A percentile compares a stretch with the other conserved stretches of the same genome.
Conservation (phyloP, 257 asterid genomes). For the Penstemon barbatus region DNA sequence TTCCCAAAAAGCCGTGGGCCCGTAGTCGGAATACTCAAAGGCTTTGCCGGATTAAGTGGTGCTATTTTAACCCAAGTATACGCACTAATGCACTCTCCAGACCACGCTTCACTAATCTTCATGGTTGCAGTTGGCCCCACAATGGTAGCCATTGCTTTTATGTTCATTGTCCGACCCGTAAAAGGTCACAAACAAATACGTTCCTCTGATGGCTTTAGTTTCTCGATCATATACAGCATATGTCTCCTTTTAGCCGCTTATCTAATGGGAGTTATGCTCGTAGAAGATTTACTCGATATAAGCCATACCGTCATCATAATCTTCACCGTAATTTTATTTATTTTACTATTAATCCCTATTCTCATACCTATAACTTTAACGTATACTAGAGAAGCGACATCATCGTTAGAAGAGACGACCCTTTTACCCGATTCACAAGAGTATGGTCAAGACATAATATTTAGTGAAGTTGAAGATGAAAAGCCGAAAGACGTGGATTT, state of each 20-base stretch:
- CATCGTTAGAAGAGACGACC: constrained; percentile 36
- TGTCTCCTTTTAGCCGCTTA: constrained; percentile 58
- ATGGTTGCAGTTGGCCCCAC: constrained; percentile 75
- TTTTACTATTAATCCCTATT: constrained; percentile 49
- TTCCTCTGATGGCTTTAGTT: constrained; percentile 46
- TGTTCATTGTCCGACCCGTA: constrained; percentile 60
- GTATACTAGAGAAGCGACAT: constrained; percentile 32
- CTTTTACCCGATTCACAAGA: constrained; percentile 41
- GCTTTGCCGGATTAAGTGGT: constrained; percentile 67
- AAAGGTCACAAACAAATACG: constrained; percentile 59
- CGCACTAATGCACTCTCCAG: constrained; percentile 48
- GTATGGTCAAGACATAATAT: constrained; percentile 45
- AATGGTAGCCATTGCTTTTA: constrained; percentile 54
- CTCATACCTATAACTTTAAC: constrained; percentile 42
- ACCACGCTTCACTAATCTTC: constrained; percentile 59
- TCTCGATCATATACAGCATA: constrained; percentile 45
- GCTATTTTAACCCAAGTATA: constrained; percentile 64
- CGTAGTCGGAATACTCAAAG: constrained; percentile 71
- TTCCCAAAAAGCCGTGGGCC: constrained; percentile 75
- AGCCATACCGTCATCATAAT: constrained; percentile 34
- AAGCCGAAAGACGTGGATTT: constrained; percentile 48
- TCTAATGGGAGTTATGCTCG: constrained; percentile 64
- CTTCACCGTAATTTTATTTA: constrained; percentile 39
- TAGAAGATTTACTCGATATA: constrained; percentile 49
- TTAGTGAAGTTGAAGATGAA: constrained; percentile 62